These are phyloP conservation scores for Dothidotthia symphoricarpi DNA, from an alignment of 2,329 filamentous ascomycete species.

Conservation along the genomic window DNA sequence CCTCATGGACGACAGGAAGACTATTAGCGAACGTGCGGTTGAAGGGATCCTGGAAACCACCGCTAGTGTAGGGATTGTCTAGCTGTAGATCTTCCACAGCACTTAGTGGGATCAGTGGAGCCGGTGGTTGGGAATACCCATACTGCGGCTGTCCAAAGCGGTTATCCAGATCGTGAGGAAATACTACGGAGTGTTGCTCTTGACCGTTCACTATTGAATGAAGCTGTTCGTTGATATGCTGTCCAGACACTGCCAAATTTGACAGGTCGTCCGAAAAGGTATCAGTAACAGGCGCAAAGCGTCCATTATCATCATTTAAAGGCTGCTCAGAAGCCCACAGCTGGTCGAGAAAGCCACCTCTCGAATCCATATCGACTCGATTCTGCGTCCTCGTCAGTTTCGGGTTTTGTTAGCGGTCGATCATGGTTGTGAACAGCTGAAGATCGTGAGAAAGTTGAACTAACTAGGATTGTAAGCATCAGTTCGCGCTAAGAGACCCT, in stretches of 20 bases:
- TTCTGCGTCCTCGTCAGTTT: slow-evolving; percentile 10
- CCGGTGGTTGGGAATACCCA: slow-evolving; percentile 16
- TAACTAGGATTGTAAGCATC: slow-evolving; percentile 4
- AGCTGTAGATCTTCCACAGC: slow-evolving; percentile 23
- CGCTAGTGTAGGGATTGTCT: slow-evolving; percentile 10
- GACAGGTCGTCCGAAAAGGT: slow-evolving; percentile 19
- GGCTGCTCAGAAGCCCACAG: slow-evolving; percentile 20
- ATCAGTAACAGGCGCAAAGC: slow-evolving; percentile 12
- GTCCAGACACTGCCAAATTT: slow-evolving; percentile 10
- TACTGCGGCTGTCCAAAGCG: slow-evolving; percentile 20
- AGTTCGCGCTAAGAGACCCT: slow-evolving; percentile 8
- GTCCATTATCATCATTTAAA: background rate
- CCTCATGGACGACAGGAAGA: slow-evolving; percentile 40
- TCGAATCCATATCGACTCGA: slow-evolving; percentile 21
- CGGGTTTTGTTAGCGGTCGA: slow-evolving; percentile 14
- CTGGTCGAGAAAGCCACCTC: slow-evolving; percentile 20
- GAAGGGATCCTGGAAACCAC: slow-evolving; percentile 22
- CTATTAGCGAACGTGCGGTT: slow-evolving; percentile 23
- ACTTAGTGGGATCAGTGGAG: slow-evolving; percentile 21
- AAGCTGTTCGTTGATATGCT: slow-evolving; percentile 8
- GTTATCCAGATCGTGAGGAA: slow-evolving; percentile 9
- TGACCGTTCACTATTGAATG: background rate
- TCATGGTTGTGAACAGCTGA: slow-evolving; percentile 15
- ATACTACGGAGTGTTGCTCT: slow-evolving; percentile 13
- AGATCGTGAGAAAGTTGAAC: slow-evolving; percentile 7